A percentile compares a stretch with the other conserved stretches of the same genome.
Evolutionary conservation across 2,329 filamentous ascomycete species (phyloP).

Genomic region (Penicillium sclerotiorum): DNA sequence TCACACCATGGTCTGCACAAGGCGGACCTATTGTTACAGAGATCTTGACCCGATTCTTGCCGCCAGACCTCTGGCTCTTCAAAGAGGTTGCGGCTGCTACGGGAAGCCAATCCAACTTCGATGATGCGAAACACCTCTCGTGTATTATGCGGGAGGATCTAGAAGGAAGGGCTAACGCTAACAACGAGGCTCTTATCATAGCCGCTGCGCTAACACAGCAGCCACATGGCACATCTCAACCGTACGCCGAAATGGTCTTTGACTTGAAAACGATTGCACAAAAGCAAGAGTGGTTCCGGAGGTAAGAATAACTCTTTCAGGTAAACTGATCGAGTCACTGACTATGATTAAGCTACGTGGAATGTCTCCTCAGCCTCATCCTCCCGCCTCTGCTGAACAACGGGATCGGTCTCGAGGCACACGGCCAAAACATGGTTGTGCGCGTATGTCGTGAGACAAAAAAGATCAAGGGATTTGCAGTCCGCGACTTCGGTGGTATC

Average conservation of each 20-base stretch:
- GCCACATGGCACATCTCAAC: constrained; percentile 1
- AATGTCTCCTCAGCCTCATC: constrained; percentile 9
- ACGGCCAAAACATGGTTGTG: constrained; percentile 31
- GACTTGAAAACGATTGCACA: constrained; percentile 11
- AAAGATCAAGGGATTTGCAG: constrained; percentile 21
- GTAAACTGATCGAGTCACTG: not conserved
- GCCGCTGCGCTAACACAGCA: constrained; percentile 18
- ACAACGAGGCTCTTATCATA: constrained; percentile 22
- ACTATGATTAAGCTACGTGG: constrained; percentile 15
- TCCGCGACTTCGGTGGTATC: constrained; percentile 25
- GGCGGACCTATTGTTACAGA: constrained; percentile 15
- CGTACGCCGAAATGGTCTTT: constrained; percentile 22
- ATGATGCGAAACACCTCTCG: constrained; percentile 22
- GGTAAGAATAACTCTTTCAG: constrained; percentile 3
- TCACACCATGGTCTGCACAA: constrained; percentile 21
- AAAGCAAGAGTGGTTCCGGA: constrained; percentile 21
- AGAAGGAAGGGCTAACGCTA: constrained; percentile 12
- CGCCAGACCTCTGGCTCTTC: constrained; percentile 23
- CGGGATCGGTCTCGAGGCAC: constrained; percentile 47
- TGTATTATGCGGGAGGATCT: constrained; percentile 27
- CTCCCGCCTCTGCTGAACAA: constrained; percentile 19
- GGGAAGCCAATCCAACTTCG: constrained; percentile 20
- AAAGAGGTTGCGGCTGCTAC: constrained; percentile 23
- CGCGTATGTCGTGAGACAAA: constrained; percentile 18
- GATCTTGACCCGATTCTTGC: constrained; percentile 20